phyloP scores from a whole-genome alignment of 257 asterid genomes.

The Euphrasia confusa region DNA sequence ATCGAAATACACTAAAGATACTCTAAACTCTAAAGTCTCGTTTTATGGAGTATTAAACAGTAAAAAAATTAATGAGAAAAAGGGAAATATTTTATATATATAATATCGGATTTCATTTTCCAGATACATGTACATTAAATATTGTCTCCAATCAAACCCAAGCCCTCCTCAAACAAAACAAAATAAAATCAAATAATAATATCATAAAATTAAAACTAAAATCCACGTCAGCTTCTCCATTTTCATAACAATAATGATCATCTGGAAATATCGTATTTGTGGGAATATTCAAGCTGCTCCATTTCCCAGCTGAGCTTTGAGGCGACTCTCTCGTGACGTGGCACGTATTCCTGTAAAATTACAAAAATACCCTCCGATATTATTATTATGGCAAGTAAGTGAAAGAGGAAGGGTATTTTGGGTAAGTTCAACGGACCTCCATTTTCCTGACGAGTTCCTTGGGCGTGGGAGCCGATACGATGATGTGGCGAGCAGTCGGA shows the following conservation, averaged over 20 bases:
- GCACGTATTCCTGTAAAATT: conserved; percentile 42
- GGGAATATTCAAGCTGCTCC: conserved; percentile 46
- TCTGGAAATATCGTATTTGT: conserved; percentile 37
- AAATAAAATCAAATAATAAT: too few relatives aligned
- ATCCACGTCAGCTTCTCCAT: conserved; percentile 36
- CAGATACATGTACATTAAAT: conserved; percentile 47
- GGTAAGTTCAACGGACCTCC: conserved; percentile 46
- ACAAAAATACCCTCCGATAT: not conserved
- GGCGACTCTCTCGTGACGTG: conserved; percentile 54
- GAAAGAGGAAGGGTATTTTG: not conserved
- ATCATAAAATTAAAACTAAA: conserved; percentile 24
- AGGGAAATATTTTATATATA: too few relatives aligned
- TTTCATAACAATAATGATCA: conserved; percentile 29
- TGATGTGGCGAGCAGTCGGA: conserved; percentile 84
- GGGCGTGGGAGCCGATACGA: conserved; percentile 85
- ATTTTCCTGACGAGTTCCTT: conserved; percentile 75
- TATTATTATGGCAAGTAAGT: not conserved
- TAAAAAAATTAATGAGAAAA: too few relatives aligned
- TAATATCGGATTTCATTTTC: conserved; percentile 20
- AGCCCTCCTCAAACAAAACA: not conserved
- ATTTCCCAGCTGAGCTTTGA: conserved; percentile 57
- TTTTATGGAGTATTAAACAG: too few relatives aligned
- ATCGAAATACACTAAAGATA: too few relatives aligned
- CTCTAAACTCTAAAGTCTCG: too few relatives aligned
- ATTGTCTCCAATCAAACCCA: not conserved